Evolutionary conservation across 768 basidiomycete genomes (phyloP), one percentile per base, ranked within the genome.

Genomic region (Trichaptum fuscoviolaceum): DNA sequence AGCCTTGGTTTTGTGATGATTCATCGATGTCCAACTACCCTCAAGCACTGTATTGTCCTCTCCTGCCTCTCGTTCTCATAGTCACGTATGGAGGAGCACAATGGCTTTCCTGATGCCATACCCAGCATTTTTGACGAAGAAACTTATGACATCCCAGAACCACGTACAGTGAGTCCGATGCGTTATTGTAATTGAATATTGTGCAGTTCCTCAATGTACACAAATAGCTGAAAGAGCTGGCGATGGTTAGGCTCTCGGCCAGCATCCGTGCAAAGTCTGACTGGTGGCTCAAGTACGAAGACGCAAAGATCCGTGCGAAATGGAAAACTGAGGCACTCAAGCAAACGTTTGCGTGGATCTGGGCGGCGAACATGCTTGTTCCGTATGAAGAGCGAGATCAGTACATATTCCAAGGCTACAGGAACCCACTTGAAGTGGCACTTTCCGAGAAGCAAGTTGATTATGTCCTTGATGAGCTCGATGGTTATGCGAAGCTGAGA

Each of bases 391-490:
- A 25, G 10, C 25, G 25, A 61, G 25, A 25, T 25, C 24, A 34
- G 9, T 61, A 25, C 59, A 24, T 25, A 6, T 12, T 12, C 9
- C 25, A 5, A 25, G 23, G 8, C 18, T 17, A 61, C 24, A 34
- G 30, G 9, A 18, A 18, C 1, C 59, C 42, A 52, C 5, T 61
- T 18, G 30, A 61, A 61, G 25, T 61, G 25, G 30, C 59, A 25
- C 59, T 61, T 25, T 61, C 59, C 25, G 59, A 61, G 59, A 34
- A 25, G 8, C 59, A 71, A 66, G 25, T 72, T 57, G 67, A 70
- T 61, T 70, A 70, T 62, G 70, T 70, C 17, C 62, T 72, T 58
- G 59, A 24, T 12, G 71, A 72, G 63, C 61, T 73, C 35, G 66
- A 72, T 15, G 66, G 57, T 4, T 74, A 71, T 65, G 69, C 67